A percentile compares a stretch with the other conserved stretches of the same genome.
Evolutionary conservation across 2,329 filamentous ascomycete genomes (phyloP).

Genomic region (Elsinoe perseae): DNA sequence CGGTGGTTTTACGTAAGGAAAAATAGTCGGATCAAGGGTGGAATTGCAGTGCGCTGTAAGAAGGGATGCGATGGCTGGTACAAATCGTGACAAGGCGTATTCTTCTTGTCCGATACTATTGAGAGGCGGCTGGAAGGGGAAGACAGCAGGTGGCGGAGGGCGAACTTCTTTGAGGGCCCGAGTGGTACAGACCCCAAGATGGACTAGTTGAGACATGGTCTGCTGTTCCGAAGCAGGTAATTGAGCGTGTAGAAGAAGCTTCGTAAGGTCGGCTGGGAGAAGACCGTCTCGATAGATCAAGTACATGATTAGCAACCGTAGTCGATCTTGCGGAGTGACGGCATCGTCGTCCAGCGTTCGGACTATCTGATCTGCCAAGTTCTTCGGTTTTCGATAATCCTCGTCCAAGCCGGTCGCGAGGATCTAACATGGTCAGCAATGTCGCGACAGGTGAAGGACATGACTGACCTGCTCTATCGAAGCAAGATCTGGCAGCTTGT

Average conservation of each 20-base stretch:
- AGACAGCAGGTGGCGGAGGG: constrained; percentile 58
- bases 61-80: constrained; percentile 72
- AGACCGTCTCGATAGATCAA: constrained; percentile 80
- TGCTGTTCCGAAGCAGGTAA: constrained; percentile 67
- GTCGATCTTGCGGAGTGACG: constrained; percentile 62
- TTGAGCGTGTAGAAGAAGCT: constrained; percentile 73
- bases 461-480: constrained; percentile 65
- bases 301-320: constrained; percentile 80
- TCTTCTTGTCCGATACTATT: constrained; percentile 57
- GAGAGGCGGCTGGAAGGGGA: constrained; percentile 56
- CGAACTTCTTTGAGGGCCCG: constrained; percentile 71
- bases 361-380: constrained; percentile 75
- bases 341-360: constrained; percentile 80
- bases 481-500: constrained; percentile 79
- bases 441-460: background rate
- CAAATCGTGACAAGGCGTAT: constrained; percentile 78
- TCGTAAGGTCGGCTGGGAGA: constrained; percentile 72
- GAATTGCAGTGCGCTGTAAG: constrained; percentile 57
- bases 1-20: constrained; percentile 47
- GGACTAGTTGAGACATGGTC: constrained; percentile 67
- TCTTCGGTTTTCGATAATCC: constrained; percentile 84
- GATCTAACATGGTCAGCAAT: constrained; percentile 40
- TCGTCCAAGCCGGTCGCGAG: constrained; percentile 89
- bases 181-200: constrained; percentile 68
- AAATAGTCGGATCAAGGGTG: constrained; percentile 37